These are phyloP conservation scores for Psophocarpus tetragonolobus DNA, from an alignment of 306 rosid species.

Conservation along the genomic window DNA sequence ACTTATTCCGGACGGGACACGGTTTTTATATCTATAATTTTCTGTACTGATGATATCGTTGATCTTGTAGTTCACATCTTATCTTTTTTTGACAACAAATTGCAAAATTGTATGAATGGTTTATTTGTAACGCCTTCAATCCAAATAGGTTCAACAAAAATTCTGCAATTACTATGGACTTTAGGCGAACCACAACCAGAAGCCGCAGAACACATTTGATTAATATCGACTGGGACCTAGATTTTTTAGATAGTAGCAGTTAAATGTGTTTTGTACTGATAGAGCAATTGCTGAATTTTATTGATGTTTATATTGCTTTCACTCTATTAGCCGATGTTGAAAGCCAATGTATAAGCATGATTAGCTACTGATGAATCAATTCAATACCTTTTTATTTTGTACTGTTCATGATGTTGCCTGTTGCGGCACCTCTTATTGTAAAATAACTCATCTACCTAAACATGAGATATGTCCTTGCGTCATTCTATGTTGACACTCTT, in stretches of 20 bases:
- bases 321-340: slow-evolving; percentile 6
- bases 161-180: not conserved
- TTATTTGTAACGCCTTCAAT: slow-evolving; percentile 6
- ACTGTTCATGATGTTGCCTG: not conserved
- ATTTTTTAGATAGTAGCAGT: not conserved
- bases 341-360: not conserved
- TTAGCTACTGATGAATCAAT: not conserved
- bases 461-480: not conserved
- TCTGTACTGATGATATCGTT: not conserved
- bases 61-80: slow-evolving; percentile 1
- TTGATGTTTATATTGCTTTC: slow-evolving; percentile 10
- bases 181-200: not conserved
- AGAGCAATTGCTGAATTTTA: not conserved
- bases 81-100: not conserved
- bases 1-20: not conserved
- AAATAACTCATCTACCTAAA: not conserved
- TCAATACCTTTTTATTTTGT: not conserved
- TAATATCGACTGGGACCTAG: slow-evolving; percentile 3
- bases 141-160: not conserved
- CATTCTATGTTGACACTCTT: not conserved
- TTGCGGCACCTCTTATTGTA: not conserved
- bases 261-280: not conserved
- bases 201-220: slow-evolving; percentile 13
- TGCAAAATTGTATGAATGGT: not conserved
- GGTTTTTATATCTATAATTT: slow-evolving; percentile 29